These are phyloP conservation scores for Wickerhamiella sorbophila DNA, from an alignment of 805 yeast species.

Conservation along the genomic window DNA sequence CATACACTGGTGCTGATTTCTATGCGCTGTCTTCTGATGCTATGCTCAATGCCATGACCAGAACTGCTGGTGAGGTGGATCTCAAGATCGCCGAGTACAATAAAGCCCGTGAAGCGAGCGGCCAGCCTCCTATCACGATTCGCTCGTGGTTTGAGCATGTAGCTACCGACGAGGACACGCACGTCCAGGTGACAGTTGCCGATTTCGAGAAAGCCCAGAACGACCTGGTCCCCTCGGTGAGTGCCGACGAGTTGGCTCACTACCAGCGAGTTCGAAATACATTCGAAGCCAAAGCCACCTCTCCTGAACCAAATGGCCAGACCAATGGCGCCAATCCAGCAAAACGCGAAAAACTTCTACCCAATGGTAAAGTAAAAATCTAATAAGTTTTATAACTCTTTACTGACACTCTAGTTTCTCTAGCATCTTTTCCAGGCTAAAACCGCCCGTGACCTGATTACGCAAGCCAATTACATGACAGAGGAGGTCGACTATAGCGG, in stretches of 20 bases:
- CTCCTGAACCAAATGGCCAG: slow-evolving; percentile 25
- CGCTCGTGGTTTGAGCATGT: slow-evolving; percentile 85
- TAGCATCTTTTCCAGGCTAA: no score
- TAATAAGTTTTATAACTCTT: no score
- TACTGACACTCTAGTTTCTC: no score
- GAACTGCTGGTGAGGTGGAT: slow-evolving; percentile 71
- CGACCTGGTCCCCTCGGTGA: slow-evolving; percentile 71
- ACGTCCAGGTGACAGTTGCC: slow-evolving; percentile 49
- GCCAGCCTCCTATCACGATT: slow-evolving; percentile 35
- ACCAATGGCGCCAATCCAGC: background rate
- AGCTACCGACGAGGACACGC: slow-evolving; percentile 51
- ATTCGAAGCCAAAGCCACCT: slow-evolving; percentile 36
- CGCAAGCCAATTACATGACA: background rate
- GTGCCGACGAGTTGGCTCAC: slow-evolving; percentile 73
- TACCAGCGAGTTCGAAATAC: slow-evolving; percentile 64
- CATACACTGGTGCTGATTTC: slow-evolving; percentile 96
- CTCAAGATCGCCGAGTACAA: slow-evolving; percentile 42
- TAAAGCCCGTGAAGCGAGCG: slow-evolving; percentile 22
- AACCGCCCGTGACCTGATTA: background rate
- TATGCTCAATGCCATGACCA: slow-evolving; percentile 89
- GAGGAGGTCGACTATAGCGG: slow-evolving; percentile 12
- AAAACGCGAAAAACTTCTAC: background rate
- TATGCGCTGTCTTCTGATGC: slow-evolving; percentile 94
- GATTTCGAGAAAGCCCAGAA: slow-evolving; percentile 69
- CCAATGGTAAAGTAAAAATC: slow-evolving; percentile 6